A percentile compares a stretch with the other conserved stretches of the same genome.
Conservation (phyloP, 177 flowering plant genomes). For the Vitis hybrid region DNA sequence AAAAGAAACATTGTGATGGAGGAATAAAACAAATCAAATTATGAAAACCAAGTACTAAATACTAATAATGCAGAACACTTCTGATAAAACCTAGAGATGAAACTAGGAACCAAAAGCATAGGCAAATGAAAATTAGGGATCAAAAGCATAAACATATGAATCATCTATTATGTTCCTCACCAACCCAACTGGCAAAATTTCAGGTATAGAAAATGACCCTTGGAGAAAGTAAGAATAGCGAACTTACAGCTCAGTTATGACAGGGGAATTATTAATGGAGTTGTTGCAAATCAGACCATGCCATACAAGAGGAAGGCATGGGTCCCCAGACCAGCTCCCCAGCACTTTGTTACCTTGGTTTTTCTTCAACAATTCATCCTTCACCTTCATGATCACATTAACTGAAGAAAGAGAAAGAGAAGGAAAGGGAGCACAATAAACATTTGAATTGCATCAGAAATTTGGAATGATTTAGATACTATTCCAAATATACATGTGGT, state of each 20-base stretch:
- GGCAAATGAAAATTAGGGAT: not conserved
- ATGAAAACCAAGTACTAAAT: not conserved
- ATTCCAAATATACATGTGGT: too few relatives aligned
- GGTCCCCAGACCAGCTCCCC: conserved; percentile 66
- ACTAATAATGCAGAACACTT: not conserved
- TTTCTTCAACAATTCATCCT: conserved; percentile 35
- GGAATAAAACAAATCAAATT: conserved; percentile 1
- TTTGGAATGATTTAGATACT: too few relatives aligned
- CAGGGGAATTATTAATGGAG: conserved; percentile 23
- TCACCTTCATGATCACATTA: conserved; percentile 38
- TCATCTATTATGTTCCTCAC: too few relatives aligned
- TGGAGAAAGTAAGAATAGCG: not conserved
- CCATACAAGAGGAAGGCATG: conserved; percentile 64
- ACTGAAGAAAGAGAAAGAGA: conserved; percentile 27
- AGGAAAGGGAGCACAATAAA: not conserved
- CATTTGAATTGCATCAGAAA: not conserved
- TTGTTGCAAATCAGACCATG: conserved; percentile 43
- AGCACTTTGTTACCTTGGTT: conserved; percentile 39
- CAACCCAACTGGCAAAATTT: too few relatives aligned
- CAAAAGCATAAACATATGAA: not conserved
- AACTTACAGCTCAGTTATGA: conserved; percentile 55
- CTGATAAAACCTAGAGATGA: not conserved
- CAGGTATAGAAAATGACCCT: too few relatives aligned
- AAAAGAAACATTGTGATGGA: not conserved
- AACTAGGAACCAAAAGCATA: not conserved